phyloP scores from a whole-genome alignment of 768 basidiomycete species.

The Amanita muscaria region DNA sequence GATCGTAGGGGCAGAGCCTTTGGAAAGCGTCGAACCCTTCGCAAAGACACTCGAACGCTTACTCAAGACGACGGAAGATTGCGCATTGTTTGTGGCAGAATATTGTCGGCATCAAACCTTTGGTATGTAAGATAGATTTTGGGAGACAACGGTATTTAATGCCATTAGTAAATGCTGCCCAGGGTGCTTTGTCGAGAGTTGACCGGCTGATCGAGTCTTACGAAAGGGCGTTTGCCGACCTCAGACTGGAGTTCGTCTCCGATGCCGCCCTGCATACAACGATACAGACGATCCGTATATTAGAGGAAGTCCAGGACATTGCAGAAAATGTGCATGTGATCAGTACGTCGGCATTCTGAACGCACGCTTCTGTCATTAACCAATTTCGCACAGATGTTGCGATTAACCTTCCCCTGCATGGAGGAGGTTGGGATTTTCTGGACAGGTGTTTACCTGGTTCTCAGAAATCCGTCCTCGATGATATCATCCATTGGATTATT shows the following conservation, averaged over 20 bases:
- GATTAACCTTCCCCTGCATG: conserved; percentile 7
- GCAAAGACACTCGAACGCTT: too few relatives aligned
- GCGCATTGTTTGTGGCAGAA: too few relatives aligned
- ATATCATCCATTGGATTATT: conserved; percentile 15
- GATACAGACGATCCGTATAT: conserved; percentile 1
- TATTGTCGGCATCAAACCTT: too few relatives aligned
- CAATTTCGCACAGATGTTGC: neutral
- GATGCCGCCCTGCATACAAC: neutral
- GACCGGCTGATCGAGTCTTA: too few relatives aligned
- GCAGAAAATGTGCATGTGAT: conserved; percentile 2
- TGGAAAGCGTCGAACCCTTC: too few relatives aligned
- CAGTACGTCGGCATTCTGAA: neutral
- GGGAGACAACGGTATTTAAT: too few relatives aligned
- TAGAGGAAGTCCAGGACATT: conserved; percentile 5
- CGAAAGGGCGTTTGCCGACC: conserved; percentile 4
- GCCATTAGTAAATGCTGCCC: too few relatives aligned
- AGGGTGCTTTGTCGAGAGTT: too few relatives aligned
- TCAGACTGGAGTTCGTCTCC: conserved; percentile 7
- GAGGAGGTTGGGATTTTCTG: conserved; percentile 8
- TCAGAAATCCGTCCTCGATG: conserved; percentile 9
- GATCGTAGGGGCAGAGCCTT: too few relatives aligned
- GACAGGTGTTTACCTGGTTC: conserved; percentile 10
- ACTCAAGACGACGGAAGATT: too few relatives aligned
- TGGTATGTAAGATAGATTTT: too few relatives aligned
- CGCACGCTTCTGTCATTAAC: neutral